Percentiles rank a stretch among this genome's conserved stretches.
Evolutionary conservation across 2,329 filamentous ascomycete genomes (phyloP).

Genomic region (Fusarium sublunatum): DNA sequence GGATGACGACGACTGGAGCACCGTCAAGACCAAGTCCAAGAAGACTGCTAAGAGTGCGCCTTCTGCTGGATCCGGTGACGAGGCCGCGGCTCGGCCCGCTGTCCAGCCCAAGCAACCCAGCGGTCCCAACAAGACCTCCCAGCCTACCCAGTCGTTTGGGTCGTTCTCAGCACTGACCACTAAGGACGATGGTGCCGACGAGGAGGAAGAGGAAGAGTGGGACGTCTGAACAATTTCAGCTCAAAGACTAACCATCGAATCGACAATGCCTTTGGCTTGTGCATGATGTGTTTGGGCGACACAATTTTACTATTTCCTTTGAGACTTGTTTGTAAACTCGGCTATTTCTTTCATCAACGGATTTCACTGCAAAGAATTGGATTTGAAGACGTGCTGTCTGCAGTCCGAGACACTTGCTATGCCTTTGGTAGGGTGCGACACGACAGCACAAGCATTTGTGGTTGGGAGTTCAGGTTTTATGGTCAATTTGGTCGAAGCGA

Average conservation of each 20-base stretch:
- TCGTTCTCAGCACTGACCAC: conserved; percentile 63
- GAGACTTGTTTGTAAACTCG: conserved; percentile 32
- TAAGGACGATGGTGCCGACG: conserved; percentile 55
- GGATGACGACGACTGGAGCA: conserved; percentile 67
- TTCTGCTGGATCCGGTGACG: conserved; percentile 52
- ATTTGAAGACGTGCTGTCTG: conserved; percentile 35
- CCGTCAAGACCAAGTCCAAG: conserved; percentile 64
- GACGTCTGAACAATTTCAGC: conserved; percentile 55
- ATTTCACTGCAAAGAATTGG: conserved; percentile 37
- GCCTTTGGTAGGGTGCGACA: conserved; percentile 38
- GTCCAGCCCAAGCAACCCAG: conserved; percentile 49
- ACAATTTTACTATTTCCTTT: conserved; percentile 26
- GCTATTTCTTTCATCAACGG: conserved; percentile 33
- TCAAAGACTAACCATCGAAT: neutral
- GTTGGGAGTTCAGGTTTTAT: conserved; percentile 45
- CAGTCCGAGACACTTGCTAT: conserved; percentile 29
- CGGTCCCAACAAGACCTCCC: conserved; percentile 45
- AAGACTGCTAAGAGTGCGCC: conserved; percentile 55
- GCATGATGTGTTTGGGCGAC: conserved; percentile 19
- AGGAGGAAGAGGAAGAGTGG: conserved; percentile 63
- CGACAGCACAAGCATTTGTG: conserved; percentile 44
- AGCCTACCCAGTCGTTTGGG: conserved; percentile 54
- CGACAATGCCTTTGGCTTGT: conserved; percentile 11
- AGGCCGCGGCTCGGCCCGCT: conserved; percentile 47
- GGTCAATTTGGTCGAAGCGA: conserved; percentile 29